Base-by-base conservation (phyloP, 805 yeast genomes). In the Lipomyces mesembrius region DNA sequence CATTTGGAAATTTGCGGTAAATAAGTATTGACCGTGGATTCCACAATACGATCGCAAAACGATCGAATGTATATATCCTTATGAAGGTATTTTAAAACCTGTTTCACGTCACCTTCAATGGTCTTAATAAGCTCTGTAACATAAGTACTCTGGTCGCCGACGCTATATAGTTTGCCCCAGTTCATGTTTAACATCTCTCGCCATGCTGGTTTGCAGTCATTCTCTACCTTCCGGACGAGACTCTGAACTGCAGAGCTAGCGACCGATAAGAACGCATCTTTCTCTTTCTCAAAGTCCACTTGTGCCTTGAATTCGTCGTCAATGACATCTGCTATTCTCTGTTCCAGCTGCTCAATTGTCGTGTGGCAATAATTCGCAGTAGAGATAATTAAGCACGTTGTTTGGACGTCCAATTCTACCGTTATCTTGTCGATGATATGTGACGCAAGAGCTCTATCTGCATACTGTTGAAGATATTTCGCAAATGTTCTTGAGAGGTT, bases 321-420 rank as follows among this genome's bases (percentile, higher is more conserved):
- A 39, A 64, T 60, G 43, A 84, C 78, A 77, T 83, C 72, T 57
- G 80, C 80, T 17, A 86, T 77, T 72, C 85, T 85, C 32, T 88
- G 90, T 72, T 88, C 92, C 57, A 95, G 79, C 75, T 95, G 98
- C 12, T 83, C 83, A 1, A 88, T 85, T 2, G 97, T 95, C 11
- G 86, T 82, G 20, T 91, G 85, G 66, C 97, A 88, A 76, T 93
- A 95, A 75, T 94, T 97, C 0, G 97, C 92, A 0, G 99, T 94
- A 72, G 92, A 91, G 46, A 94, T 79, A 9, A 92, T 84, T 75
- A 91, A 79, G 35, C 95, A 88, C 1, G 90, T 82, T 66, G 89
- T 85, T 56, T 83, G 83, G 22, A 91, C 79, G 0, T 91, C 87
- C 71, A 90, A 94, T 12, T 76, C 78, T 12, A 83, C 79, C 34